Evolutionary conservation across 2,329 filamentous ascomycete genomes (phyloP), one percentile per base, ranked within the genome.

Genomic region (Cryphonectria carpinicola): DNA sequence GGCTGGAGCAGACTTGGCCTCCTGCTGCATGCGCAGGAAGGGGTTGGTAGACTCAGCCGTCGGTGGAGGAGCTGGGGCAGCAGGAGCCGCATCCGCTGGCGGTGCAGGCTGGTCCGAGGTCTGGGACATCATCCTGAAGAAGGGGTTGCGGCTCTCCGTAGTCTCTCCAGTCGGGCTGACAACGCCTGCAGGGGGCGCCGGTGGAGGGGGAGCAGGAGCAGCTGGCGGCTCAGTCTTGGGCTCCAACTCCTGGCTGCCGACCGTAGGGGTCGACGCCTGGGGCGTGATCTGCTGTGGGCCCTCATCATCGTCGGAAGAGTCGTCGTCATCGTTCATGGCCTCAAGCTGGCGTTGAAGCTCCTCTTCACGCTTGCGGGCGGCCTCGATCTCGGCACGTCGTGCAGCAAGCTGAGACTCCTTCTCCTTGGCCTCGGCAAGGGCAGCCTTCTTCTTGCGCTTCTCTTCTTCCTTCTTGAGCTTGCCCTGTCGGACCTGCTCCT

Each of bases 381-480:
- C 93, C 81, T 98, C 96, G 70, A 98, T 92, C 81, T 99, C 95
- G 1, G 93, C 95, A 75, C 93, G 90, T 76, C 96, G 93, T 49
- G 93, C 92, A 35, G 93, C 93, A 74, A 98, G 85, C 79, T 92
- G 92, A 67, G 90, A 86, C 80, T 98, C 95, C 79, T 97, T 95
- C 76, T 97, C 93, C 80, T 94, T 95, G 10, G 94, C 89, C 75
- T 96, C 93, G 65, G 92, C 92, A 77, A 93, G 86, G 13, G 94
- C 94, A 32, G 94, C 95, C 83, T 97, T 95, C 84, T 94, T 96
- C 76, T 89, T 92, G 73, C 91, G 93, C 85, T 97, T 98, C 83
- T 98, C 96, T 80, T 99, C 96, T 75, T 97, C 93, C 82, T 97
- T 98, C 85, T 94, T 95, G 67, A 98, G 83, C 84, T 98, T 99